Conservation (phyloP, 2,329 filamentous ascomycete genomes). For the Podosphaera fusca region DNA sequence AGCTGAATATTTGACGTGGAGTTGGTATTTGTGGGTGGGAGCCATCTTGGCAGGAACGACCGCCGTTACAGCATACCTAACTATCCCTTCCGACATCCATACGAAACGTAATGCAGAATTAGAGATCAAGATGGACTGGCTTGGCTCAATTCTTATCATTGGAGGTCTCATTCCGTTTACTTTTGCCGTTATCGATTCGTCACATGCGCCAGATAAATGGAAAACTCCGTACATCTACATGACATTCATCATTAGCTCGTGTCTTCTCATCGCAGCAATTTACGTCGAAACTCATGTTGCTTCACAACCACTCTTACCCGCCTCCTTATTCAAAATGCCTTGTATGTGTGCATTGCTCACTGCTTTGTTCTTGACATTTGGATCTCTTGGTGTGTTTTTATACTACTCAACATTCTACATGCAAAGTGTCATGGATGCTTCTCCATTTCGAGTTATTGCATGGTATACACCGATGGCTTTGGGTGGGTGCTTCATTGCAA, state of each 20-base stretch:
- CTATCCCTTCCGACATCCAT: conserved; percentile 25
- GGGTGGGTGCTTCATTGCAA: conserved; percentile 46
- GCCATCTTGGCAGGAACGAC: conserved; percentile 27
- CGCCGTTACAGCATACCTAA: conserved; percentile 22
- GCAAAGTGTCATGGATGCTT: conserved; percentile 26
- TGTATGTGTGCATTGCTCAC: conserved; percentile 41
- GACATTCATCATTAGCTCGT: conserved; percentile 36
- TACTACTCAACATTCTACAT: conserved; percentile 48
- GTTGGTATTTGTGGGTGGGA: conserved; percentile 48
- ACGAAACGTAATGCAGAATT: conserved; percentile 14
- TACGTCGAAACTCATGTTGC: conserved; percentile 55
- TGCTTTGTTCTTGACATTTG: conserved; percentile 42
- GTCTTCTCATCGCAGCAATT: conserved; percentile 34
- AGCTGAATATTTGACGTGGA: conserved; percentile 34
- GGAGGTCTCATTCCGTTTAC: conserved; percentile 45
- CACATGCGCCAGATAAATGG: conserved; percentile 47
- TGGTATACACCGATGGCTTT: conserved; percentile 42
- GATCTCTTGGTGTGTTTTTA: conserved; percentile 42
- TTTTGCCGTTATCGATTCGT: conserved; percentile 51
- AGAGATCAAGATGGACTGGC: conserved; percentile 43
- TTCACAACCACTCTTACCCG: conserved; percentile 42
- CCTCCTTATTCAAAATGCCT: conserved; percentile 43
- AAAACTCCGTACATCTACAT: conserved; percentile 48
- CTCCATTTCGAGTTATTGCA: conserved; percentile 31
- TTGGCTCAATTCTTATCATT: conserved; percentile 35